phyloP scores from a whole-genome alignment of 164 flowering plant genomes.

The Magnolia changhungtana region DNA sequence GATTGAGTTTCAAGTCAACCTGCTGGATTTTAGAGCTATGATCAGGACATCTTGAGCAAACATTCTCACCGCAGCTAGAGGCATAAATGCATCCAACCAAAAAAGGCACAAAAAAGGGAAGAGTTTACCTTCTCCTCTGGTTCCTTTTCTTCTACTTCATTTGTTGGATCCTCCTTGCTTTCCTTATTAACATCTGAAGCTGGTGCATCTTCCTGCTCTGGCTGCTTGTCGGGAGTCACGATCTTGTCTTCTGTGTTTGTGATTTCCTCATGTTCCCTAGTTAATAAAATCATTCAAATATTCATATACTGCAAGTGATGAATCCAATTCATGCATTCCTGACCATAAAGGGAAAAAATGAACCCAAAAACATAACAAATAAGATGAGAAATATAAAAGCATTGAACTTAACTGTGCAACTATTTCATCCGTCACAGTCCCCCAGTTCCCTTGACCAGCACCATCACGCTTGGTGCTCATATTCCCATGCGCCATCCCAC shows the following conservation, averaged over 20 bases:
- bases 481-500: slow-evolving; percentile 67
- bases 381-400: not conserved
- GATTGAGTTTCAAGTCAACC: too few relatives aligned
- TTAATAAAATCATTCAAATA: not conserved
- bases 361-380: not conserved
- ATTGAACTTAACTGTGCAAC: slow-evolving; percentile 14
- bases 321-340: not conserved
- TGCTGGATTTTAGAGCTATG: too few relatives aligned
- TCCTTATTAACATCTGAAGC: slow-evolving; percentile 40
- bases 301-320: not conserved
- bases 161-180: slow-evolving; percentile 14
- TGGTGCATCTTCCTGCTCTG: slow-evolving; percentile 31
- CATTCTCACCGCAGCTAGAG: not conserved
- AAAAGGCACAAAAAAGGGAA: not conserved
- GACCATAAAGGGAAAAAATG: not conserved
- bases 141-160: slow-evolving; percentile 56
- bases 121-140: slow-evolving; percentile 63
- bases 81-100: not conserved
- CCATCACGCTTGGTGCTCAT: slow-evolving; percentile 56
- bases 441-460: slow-evolving; percentile 70
- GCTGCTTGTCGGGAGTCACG: slow-evolving; percentile 45
- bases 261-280: slow-evolving; percentile 45
- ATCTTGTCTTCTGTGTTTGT: slow-evolving; percentile 36
- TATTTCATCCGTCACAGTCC: slow-evolving; percentile 43
- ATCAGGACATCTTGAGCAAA: too few relatives aligned